A percentile compares a stretch with the other conserved stretches of the same genome.
Evolutionary conservation across 768 basidiomycete species (phyloP).

Genomic region (Boletus pseudopeckii): DNA sequence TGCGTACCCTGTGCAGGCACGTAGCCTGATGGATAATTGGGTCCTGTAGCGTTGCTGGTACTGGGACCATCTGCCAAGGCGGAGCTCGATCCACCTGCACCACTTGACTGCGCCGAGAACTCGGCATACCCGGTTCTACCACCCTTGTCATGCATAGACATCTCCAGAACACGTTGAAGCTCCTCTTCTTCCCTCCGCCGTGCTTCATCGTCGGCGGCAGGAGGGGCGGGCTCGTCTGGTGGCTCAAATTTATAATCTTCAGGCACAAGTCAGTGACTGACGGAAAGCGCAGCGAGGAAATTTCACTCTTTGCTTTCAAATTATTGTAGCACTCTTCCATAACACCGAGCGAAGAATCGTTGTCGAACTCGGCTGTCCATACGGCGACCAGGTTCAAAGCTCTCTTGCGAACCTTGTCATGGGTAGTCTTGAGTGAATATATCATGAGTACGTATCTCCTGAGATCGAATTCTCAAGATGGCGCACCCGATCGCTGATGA

Average conservation of each 20-base stretch:
- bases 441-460: conserved; percentile 10
- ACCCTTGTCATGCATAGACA: conserved; percentile 90
- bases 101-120: conserved; percentile 39
- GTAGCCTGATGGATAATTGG: conserved; percentile 52
- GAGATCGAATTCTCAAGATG: conserved; percentile 3
- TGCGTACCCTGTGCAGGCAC: conserved; percentile 55
- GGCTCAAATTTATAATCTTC: conserved; percentile 71
- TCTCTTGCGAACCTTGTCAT: conserved; percentile 84
- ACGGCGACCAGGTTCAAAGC: conserved; percentile 67
- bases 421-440: conserved; percentile 62
- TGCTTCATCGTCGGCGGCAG: conserved; percentile 71
- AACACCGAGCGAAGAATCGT: conserved; percentile 74
- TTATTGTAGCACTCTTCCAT: conserved; percentile 88
- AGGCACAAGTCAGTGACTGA: conserved; percentile 11
- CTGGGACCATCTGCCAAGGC: conserved; percentile 21
- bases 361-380: conserved; percentile 85
- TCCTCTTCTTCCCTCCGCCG: conserved; percentile 91
- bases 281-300: not conserved
- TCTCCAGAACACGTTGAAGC: conserved; percentile 85
- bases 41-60: conserved; percentile 19
- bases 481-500: conserved; percentile 83
- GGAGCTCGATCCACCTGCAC: conserved; percentile 35
- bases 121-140: conserved; percentile 59
- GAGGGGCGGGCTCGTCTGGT: conserved; percentile 61
- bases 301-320: conserved; percentile 77